A percentile compares a stretch with the other conserved stretches of the same genome.
phyloP scores from a whole-genome alignment of 345 rosid genomes.

The Melaleuca alternifolia region DNA sequence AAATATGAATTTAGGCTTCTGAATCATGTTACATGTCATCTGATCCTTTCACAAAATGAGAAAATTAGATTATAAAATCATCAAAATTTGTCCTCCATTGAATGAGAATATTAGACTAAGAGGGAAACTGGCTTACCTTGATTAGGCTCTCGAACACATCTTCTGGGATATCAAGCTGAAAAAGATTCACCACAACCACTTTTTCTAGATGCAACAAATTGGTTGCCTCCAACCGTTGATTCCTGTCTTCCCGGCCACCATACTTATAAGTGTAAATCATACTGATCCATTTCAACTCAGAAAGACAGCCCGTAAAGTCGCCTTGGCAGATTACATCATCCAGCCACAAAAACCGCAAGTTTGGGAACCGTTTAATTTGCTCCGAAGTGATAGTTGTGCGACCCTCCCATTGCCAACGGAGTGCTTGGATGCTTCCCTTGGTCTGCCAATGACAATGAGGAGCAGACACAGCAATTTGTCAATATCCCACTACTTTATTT shows the following conservation, averaged over 20 bases:
- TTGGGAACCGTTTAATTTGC: not conserved
- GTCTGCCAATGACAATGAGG: not conserved
- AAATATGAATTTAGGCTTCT: not conserved
- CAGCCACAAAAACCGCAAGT: rapidly evolving
- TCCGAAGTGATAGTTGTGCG: rapidly evolving
- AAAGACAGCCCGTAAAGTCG: not conserved
- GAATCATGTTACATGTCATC: not conserved
- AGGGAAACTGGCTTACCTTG: too few species aligned
- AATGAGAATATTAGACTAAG: too few species aligned
- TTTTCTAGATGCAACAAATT: too few species aligned
- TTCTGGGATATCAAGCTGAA: too few species aligned
- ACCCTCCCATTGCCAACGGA: rapidly evolving
- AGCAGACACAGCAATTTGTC: not conserved
- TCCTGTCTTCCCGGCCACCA: too few species aligned
- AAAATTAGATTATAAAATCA: not conserved
- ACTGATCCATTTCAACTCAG: not conserved
- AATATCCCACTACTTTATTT: not conserved
- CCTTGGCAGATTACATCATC: rapidly evolving
- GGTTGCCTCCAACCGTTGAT: too few species aligned
- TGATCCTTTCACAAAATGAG: not conserved
- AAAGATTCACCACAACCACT: too few species aligned
- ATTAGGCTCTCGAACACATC: too few species aligned
- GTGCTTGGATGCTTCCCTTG: not conserved
- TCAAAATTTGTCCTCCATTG: too few species aligned
- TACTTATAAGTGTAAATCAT: rapidly evolving